These are phyloP conservation scores for Metarhizium guizhouense DNA, from an alignment of 2,329 filamentous ascomycete species.

Conservation along the genomic window DNA sequence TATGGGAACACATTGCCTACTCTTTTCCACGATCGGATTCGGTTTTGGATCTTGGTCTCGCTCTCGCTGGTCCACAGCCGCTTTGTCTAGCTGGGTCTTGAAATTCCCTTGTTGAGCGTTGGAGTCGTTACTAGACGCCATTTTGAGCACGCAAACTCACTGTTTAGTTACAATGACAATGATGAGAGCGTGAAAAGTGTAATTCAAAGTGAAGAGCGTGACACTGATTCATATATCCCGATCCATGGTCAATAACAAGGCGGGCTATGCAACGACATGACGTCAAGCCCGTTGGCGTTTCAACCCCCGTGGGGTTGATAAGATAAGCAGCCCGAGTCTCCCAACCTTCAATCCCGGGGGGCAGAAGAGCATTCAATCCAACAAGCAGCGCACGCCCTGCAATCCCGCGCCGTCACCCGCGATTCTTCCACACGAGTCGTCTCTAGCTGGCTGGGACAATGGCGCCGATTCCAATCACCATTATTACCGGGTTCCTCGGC, in stretches of 20 bases:
- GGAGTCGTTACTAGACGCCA: slow-evolving; percentile 5
- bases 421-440: not conserved
- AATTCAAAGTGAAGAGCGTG: not conserved
- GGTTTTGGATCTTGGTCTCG: slow-evolving; percentile 16
- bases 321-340: not conserved
- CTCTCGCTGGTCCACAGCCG: slow-evolving; percentile 25
- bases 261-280: not conserved
- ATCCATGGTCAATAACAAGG: not conserved
- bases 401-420: not conserved
- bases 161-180: no score
- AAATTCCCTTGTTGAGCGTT: slow-evolving; percentile 19
- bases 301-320: not conserved
- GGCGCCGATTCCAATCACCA: slow-evolving; percentile 78
- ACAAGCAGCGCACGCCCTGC: no score
- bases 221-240: not conserved
- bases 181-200: no score
- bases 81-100: slow-evolving; percentile 36
- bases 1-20: slow-evolving; percentile 15
- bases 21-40: slow-evolving; percentile 34
- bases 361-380: not conserved
- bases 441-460: slow-evolving; percentile 27
- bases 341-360: not conserved
- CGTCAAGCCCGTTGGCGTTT: not conserved
- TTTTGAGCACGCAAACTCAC: not conserved
- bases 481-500: slow-evolving; percentile 92